phyloP scores from a whole-genome alignment of 1,284 basidiomycete species.

The Ceratobasidium sp. region DNA sequence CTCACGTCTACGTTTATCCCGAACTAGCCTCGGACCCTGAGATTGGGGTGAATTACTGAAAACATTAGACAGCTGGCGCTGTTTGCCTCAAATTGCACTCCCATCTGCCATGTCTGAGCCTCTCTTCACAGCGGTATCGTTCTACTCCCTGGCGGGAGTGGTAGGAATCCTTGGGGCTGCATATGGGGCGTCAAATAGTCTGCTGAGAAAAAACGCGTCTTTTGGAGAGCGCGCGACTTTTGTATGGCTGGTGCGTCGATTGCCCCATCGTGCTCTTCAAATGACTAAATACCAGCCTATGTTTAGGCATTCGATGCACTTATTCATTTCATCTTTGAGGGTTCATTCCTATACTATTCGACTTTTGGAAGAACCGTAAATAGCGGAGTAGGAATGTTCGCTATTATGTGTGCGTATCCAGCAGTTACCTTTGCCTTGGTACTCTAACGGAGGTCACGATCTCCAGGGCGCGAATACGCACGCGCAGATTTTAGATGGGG shows the following conservation, averaged over 20 bases:
- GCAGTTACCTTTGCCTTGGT: neutral
- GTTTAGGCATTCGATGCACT: slow-evolving; percentile 51
- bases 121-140: slow-evolving; percentile 41
- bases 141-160: slow-evolving; percentile 40
- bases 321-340: slow-evolving; percentile 79
- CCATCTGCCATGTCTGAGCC: slow-evolving; percentile 25
- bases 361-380: slow-evolving; percentile 74
- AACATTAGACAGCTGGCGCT: neutral
- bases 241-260: slow-evolving; percentile 41
- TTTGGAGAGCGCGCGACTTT: slow-evolving; percentile 39
- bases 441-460: slow-evolving; percentile 44
- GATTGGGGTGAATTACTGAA: no score
- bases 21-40: neutral
- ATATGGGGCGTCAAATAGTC: slow-evolving; percentile 22
- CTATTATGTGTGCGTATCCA: slow-evolving; percentile 68
- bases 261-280: neutral
- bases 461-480: slow-evolving; percentile 68
- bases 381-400: slow-evolving; percentile 68
- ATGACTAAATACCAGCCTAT: neutral
- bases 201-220: slow-evolving; percentile 39
- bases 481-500: slow-evolving; percentile 81
- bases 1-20: no score
- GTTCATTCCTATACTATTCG: slow-evolving; percentile 75
- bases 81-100: neutral
- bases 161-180: slow-evolving; percentile 41